Evolutionary conservation across 176 grass and related monocot genomes (phyloP).

Genomic region (Otatea glauca): DNA sequence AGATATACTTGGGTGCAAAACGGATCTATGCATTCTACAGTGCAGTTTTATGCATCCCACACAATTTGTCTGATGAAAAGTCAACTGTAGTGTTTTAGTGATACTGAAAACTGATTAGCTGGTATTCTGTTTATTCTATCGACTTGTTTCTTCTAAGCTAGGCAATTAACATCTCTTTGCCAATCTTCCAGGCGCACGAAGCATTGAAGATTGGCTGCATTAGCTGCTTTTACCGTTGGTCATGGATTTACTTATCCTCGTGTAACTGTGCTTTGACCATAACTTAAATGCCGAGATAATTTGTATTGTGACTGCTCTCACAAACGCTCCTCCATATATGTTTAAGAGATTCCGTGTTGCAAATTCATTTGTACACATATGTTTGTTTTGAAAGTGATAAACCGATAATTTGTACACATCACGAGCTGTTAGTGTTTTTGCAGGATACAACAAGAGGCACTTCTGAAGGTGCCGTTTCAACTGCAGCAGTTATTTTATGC

Average conservation of each 20-base stretch:
- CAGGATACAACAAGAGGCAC: background rate
- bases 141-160: background rate
- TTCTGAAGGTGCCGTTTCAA: background rate
- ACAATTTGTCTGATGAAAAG: background rate
- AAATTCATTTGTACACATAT: constrained; percentile 1
- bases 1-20: background rate
- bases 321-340: constrained; percentile 31
- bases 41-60: background rate
- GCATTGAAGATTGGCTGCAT: constrained; percentile 34
- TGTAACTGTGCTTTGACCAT: constrained; percentile 45
- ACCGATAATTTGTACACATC: background rate
- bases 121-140: background rate
- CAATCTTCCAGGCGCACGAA: constrained; percentile 23
- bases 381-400: background rate
- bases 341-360: constrained; percentile 5
- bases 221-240: constrained; percentile 23
- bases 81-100: background rate
- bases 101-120: background rate
- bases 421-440: background rate
- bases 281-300: constrained; percentile 24
- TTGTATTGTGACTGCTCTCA: constrained; percentile 44
- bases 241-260: constrained; percentile 32
- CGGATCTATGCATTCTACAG: background rate
- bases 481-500: background rate
- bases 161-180: background rate